A percentile compares a stretch with the other conserved stretches of the same genome.
phyloP scores from a whole-genome alignment of 2,329 filamentous ascomycete species.

The Alternaria viburni region DNA sequence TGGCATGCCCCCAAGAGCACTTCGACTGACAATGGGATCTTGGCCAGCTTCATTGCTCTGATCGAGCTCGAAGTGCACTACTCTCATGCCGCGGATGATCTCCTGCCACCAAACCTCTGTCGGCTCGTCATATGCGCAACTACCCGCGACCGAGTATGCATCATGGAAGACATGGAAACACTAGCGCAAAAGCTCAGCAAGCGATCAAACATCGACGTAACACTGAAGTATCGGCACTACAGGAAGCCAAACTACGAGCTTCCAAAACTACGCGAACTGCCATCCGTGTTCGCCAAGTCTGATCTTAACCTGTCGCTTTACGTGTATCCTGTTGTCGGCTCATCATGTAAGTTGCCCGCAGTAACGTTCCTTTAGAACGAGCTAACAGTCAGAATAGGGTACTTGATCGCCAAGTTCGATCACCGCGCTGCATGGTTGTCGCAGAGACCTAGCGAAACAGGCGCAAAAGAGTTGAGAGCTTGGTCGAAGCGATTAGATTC shows the following conservation, averaged over 20 bases:
- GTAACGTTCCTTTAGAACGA: not conserved
- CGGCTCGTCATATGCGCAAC: not conserved
- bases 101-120: not conserved
- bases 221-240: not conserved
- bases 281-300: not conserved
- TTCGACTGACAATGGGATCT: fast-evolving
- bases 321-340: not conserved
- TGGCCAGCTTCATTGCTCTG: not conserved
- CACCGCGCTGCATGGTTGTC: not conserved
- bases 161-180: not conserved
- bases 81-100: not conserved
- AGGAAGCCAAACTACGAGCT: not conserved
- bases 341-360: not conserved
- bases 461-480: not conserved
- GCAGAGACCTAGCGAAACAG: not conserved
- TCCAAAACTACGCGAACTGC: not conserved
- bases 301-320: not conserved
- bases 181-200: not conserved
- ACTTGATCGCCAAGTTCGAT: not conserved
- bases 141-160: not conserved
- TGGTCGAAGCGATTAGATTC: not conserved
- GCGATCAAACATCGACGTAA: not conserved
- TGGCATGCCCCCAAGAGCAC: not conserved
- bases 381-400: not conserved
- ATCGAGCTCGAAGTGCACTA: not conserved